phyloP scores from a whole-genome alignment of 805 yeast genomes.

The Aciculoconidium aculeatum region DNA sequence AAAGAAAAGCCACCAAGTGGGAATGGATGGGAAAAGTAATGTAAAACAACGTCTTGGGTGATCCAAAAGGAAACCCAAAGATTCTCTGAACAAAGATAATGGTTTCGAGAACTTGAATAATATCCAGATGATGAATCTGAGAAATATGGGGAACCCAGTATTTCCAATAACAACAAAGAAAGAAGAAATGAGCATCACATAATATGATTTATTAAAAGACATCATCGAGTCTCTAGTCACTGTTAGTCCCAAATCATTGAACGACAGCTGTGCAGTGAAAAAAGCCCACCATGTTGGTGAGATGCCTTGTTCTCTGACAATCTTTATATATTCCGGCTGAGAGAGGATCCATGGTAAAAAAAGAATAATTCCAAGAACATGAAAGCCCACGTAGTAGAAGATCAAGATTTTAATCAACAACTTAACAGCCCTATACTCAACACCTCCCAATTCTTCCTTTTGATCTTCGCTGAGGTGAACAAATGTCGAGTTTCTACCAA shows the following conservation, averaged over 20 bases:
- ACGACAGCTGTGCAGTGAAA: slow-evolving; percentile 72
- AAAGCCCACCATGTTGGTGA: slow-evolving; percentile 91
- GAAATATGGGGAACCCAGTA: slow-evolving; percentile 85
- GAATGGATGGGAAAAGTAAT: slow-evolving; percentile 80
- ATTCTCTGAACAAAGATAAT: slow-evolving; percentile 60
- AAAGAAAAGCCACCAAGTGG: slow-evolving; percentile 90
- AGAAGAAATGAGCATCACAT: slow-evolving; percentile 54
- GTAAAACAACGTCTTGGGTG: slow-evolving; percentile 98
- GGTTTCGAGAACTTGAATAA: slow-evolving; percentile 63
- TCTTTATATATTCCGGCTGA: slow-evolving; percentile 34
- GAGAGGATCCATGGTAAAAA: slow-evolving; percentile 53
- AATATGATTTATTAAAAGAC: slow-evolving; percentile 59
- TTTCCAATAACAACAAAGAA: slow-evolving; percentile 86
- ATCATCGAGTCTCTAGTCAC: slow-evolving; percentile 77
- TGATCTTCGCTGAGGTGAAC: slow-evolving; percentile 75
- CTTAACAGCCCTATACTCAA: slow-evolving; percentile 87
- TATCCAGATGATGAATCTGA: slow-evolving; percentile 80
- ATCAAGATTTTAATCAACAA: slow-evolving; percentile 61
- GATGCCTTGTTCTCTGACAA: slow-evolving; percentile 52
- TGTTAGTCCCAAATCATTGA: slow-evolving; percentile 82
- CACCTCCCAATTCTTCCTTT: slow-evolving; percentile 94
- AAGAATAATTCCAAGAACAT: slow-evolving; percentile 46
- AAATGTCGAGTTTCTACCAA: slow-evolving; percentile 91
- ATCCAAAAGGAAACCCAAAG: slow-evolving; percentile 79
- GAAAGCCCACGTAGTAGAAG: slow-evolving; percentile 71